Base-by-base conservation (phyloP, 2,329 filamentous ascomycete genomes). In the Botrytis sinoallii region DNA sequence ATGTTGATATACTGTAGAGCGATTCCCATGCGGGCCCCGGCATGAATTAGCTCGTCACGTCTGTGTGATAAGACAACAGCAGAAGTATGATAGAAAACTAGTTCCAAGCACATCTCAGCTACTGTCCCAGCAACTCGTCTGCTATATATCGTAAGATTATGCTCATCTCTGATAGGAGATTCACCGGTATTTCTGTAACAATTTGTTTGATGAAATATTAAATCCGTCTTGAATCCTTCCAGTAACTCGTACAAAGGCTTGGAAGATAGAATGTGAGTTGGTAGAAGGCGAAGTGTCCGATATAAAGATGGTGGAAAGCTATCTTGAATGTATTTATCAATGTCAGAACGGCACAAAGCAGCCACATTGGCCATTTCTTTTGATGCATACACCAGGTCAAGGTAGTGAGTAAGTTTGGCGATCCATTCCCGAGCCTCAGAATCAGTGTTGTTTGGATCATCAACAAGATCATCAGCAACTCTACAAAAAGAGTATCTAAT, bases 1-100 rank as follows among this genome's bases (percentile, higher is more conserved):
- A 94, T 93, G 78, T 94, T 94, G 78, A 93, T 88, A 77, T 91
- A 93, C 78, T 94, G 92, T n/a, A 94, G 83, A 1, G 92, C 91
- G 48, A 91, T 86, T 0, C 92, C 92, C 91, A 93, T 93, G 42
- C 85, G 84, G 32, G 85, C 84, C 1, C 90, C 90, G 0, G 90
- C 87, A 25, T 83, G 79, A 22, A 90, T 83, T 9, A 92, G 84
- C 4, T 82, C 79, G 22, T 83, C 79, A 60, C 81, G 76, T 42
- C 84, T 82, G 61, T 81, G 48, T 22, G 64, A 46, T 16, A 76
- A 74, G 8, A 73, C 74, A 12, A 38, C 29, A 74, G 44, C 73
- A 6, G 81, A 72, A 57, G 65, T 81, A 77, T 93, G 88, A 74
- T 87, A 83, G 77, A 92, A 89, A 20, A 91, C 90, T 3, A 93